Evolutionary conservation across 1,284 basidiomycete genomes (phyloP).

Genomic region (Neotropicomus parvogracilis): DNA sequence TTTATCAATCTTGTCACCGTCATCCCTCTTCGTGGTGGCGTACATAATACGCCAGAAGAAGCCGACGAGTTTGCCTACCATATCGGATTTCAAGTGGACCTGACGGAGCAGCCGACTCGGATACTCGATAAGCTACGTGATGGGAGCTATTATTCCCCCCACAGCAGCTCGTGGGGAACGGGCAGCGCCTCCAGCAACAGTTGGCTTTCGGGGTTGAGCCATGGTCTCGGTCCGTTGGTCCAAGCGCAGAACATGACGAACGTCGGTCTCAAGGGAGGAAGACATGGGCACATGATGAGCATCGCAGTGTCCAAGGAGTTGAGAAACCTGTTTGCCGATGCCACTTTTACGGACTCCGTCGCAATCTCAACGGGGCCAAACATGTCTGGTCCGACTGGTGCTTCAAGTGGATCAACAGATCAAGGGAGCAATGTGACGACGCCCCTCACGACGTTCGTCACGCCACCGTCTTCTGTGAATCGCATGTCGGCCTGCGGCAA

Average conservation of each 20-base stretch:
- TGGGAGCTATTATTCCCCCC: conserved; percentile 63
- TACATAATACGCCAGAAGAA: conserved; percentile 45
- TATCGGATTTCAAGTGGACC: conserved; percentile 91
- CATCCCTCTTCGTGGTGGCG: conserved; percentile 74
- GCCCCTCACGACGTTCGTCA: conserved; percentile 22
- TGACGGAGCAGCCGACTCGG: conserved; percentile 81
- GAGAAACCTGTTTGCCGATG: conserved; percentile 37
- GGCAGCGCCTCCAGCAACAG: too few relatives aligned
- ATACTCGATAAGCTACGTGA: conserved; percentile 76
- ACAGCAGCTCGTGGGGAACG: conserved; percentile 38
- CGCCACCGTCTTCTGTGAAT: conserved; percentile 15
- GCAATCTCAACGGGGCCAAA: conserved; percentile 34
- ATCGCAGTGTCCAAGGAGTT: conserved; percentile 42
- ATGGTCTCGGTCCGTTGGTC: conserved; percentile 12
- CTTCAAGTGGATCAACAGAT: conserved; percentile 14
- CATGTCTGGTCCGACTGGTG: conserved; percentile 22
- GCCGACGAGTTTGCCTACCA: conserved; percentile 72
- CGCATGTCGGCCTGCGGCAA: conserved; percentile 9
- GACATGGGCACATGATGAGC: conserved; percentile 37
- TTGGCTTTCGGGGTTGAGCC: background rate
- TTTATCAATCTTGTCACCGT: conserved; percentile 87
- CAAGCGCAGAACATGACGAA: conserved; percentile 20
- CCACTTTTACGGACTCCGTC: conserved; percentile 39
- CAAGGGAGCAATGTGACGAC: conserved; percentile 12
- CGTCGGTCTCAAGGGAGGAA: conserved; percentile 25